Percentiles rank a stretch among this genome's conserved stretches.
These are phyloP conservation scores for Scortechinia acanthostroma DNA, from an alignment of 2,329 filamentous ascomycete species.

Conservation along the genomic window DNA sequence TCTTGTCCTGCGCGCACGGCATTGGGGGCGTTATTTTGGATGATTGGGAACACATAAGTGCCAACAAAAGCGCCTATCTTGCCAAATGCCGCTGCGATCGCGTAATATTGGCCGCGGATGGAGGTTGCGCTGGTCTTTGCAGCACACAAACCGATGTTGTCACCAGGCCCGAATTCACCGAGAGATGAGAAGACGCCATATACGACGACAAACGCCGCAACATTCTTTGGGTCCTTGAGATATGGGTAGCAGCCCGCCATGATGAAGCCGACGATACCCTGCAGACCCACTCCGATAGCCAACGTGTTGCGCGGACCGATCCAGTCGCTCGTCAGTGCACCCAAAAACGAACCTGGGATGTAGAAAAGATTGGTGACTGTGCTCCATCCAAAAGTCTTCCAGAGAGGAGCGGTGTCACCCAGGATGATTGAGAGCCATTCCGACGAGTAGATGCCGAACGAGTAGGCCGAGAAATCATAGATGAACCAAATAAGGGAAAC, in stretches of 20 bases:
- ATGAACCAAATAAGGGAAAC: constrained; percentile 79
- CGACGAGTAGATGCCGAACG: constrained; percentile 78
- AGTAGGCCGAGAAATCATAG: constrained; percentile 78
- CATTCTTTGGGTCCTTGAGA: constrained; percentile 59
- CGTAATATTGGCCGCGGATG: constrained; percentile 74
- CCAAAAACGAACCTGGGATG: constrained; percentile 72
- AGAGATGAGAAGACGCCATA: constrained; percentile 74
- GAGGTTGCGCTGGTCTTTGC: constrained; percentile 83
- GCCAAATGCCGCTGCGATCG: constrained; percentile 65
- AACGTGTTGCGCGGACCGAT: constrained; percentile 74
- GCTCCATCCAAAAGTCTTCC: constrained; percentile 80
- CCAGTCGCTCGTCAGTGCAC: constrained; percentile 71
- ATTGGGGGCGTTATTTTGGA: constrained; percentile 47
- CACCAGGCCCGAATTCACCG: constrained; percentile 77
- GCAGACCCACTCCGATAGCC: constrained; percentile 60
- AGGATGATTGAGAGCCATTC: constrained; percentile 65
- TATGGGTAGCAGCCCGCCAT: constrained; percentile 75
- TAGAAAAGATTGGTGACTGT: constrained; percentile 85
- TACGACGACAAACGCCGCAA: constrained; percentile 72
- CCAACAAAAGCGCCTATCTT: constrained; percentile 82
- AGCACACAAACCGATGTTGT: constrained; percentile 83
- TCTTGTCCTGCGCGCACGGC: constrained; percentile 64
- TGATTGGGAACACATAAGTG: constrained; percentile 73
- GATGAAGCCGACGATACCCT: constrained; percentile 77
- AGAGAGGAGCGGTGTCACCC: constrained; percentile 51